These are phyloP conservation scores for Kernera saxatilis DNA, from an alignment of 345 rosid genomes.

Conservation along the genomic window DNA sequence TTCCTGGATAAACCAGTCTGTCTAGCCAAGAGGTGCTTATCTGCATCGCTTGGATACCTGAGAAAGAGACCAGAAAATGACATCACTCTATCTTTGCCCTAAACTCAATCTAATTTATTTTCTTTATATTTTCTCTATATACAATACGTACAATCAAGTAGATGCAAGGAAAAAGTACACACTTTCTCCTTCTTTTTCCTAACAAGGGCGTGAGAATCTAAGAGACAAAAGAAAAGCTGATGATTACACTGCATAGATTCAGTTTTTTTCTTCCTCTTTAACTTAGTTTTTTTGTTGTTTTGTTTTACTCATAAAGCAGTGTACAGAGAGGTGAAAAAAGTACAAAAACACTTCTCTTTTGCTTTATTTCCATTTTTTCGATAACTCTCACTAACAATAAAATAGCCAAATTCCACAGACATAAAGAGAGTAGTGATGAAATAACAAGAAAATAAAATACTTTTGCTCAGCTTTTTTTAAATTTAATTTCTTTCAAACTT, in stretches of 20 bases:
- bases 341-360: slow-evolving; percentile 26
- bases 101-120: slow-evolving; percentile 2
- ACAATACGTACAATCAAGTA: slow-evolving; percentile 26
- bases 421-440: neutral
- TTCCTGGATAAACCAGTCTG: slow-evolving; percentile 98
- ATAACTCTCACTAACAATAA: slow-evolving; percentile 25
- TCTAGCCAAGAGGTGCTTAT: slow-evolving; percentile 96
- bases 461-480: slow-evolving; percentile 4
- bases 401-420: slow-evolving; percentile 23
- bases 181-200: slow-evolving; percentile 30
- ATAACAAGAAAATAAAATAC: slow-evolving; percentile 1
- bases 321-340: slow-evolving; percentile 25
- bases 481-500: neutral
- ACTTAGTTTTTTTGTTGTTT: slow-evolving; percentile 1
- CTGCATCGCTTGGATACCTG: slow-evolving; percentile 99
- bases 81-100: slow-evolving; percentile 42
- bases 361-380: slow-evolving; percentile 51
- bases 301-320: slow-evolving; percentile 25
- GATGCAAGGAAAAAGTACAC: slow-evolving; percentile 10
- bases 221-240: slow-evolving; percentile 38
- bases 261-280: neutral
- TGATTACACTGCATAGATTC: slow-evolving; percentile 22
- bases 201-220: slow-evolving; percentile 83
- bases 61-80: slow-evolving; percentile 81
- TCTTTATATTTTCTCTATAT: neutral